Evolutionary conservation across 139 green algal genomes (phyloP).

Genomic region (Micractinium conductrix): DNA sequence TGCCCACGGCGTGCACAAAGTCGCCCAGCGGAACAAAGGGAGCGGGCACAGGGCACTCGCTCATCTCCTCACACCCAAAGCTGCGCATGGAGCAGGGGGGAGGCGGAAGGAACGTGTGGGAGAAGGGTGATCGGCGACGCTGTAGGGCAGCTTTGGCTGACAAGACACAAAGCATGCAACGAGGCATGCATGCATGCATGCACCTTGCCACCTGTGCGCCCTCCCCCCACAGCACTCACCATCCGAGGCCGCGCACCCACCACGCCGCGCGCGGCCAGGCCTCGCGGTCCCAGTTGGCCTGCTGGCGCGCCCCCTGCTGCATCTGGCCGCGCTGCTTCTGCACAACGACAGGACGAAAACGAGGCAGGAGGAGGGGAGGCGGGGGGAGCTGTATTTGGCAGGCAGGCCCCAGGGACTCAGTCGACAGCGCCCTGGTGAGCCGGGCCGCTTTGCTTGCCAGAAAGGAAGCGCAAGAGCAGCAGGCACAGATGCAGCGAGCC

Average conservation of each 20-base stretch:
- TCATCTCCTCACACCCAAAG: slow-evolving; percentile 62
- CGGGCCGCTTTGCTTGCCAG: too few relatives aligned
- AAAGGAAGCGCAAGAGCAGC: too few relatives aligned
- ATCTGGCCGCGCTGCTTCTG: slow-evolving; percentile 33
- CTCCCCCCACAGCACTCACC: slow-evolving; percentile 31
- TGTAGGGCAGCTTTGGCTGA: background rate
- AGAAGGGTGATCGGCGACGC: background rate
- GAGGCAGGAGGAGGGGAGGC: too few relatives aligned
- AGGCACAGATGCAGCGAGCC: too few relatives aligned
- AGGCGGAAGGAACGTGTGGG: background rate
- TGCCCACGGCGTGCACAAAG: slow-evolving; percentile 68
- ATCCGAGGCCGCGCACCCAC: slow-evolving; percentile 49
- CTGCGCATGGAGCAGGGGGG: background rate
- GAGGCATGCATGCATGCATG: background rate
- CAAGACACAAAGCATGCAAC: background rate
- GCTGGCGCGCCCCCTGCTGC: slow-evolving; percentile 15
- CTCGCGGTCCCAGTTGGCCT: slow-evolving; percentile 44
- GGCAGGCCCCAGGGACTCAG: too few relatives aligned
- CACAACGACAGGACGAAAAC: too few relatives aligned
- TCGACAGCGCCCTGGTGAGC: too few relatives aligned
- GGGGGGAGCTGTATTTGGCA: too few relatives aligned
- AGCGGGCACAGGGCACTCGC: slow-evolving; percentile 65
- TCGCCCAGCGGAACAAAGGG: slow-evolving; percentile 66
- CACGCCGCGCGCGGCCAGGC: slow-evolving; percentile 51
- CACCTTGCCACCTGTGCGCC: too few relatives aligned